phyloP scores from a whole-genome alignment of 2,329 filamentous ascomycete species.

The Monascus ruber region DNA sequence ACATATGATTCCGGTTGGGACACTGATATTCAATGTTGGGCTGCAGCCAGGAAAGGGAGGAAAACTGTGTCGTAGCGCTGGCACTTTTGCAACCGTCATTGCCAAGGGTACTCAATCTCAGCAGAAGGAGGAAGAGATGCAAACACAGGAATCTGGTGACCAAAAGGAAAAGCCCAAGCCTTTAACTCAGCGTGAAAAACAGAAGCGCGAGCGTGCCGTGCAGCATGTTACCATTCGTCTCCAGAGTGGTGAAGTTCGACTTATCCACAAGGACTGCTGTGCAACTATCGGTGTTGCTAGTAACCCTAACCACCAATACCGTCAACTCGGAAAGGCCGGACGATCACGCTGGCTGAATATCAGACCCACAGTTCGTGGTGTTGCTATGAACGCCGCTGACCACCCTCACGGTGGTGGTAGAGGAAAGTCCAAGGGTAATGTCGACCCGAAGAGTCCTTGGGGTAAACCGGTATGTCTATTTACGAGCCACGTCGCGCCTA shows the following conservation, averaged over 20 bases:
- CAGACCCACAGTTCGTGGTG: slow-evolving; percentile 85
- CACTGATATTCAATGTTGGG: slow-evolving; percentile 81
- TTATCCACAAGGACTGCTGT: slow-evolving; percentile 82
- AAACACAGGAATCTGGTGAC: slow-evolving; percentile 16
- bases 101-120: slow-evolving; percentile 70
- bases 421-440: slow-evolving; percentile 98
- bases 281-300: slow-evolving; percentile 90
- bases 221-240: slow-evolving; percentile 74
- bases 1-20: slow-evolving; percentile 93
- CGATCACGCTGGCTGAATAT: slow-evolving; percentile 89
- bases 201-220: slow-evolving; percentile 48
- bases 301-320: slow-evolving; percentile 84
- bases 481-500: not conserved
- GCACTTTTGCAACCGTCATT: slow-evolving; percentile 79
- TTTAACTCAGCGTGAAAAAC: slow-evolving; percentile 25
- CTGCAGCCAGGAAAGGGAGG: slow-evolving; percentile 59
- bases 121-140: slow-evolving; percentile 44
- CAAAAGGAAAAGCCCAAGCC: slow-evolving; percentile 18
- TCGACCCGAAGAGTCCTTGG: slow-evolving; percentile 91
- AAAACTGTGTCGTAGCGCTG: slow-evolving; percentile 89
- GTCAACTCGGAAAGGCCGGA: slow-evolving; percentile 88
- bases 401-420: slow-evolving; percentile 98
- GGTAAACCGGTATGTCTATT: slow-evolving; percentile 67
- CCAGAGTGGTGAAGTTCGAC: slow-evolving; percentile 85
- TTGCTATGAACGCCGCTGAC: slow-evolving; percentile 98